Percentiles rank a stretch among this genome's conserved stretches.
Conservation (phyloP, 495 filamentous ascomycete species). For the Penicillium alfredii region DNA sequence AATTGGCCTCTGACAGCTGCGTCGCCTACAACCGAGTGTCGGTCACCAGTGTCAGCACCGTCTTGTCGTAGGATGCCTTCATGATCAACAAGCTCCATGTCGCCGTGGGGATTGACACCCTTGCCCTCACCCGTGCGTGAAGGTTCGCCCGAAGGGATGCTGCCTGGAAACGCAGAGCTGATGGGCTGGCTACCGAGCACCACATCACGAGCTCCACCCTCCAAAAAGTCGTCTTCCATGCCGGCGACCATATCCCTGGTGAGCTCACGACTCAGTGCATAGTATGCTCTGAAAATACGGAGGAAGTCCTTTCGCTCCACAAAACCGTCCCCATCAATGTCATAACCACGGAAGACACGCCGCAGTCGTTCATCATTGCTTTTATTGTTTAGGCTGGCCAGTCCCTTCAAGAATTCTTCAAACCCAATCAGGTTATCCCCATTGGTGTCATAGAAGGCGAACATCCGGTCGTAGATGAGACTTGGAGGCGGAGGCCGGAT, state of each 20-base stretch:
- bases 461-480: conserved; percentile 91
- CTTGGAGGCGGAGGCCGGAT: conserved; percentile 71
- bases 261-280: conserved; percentile 77
- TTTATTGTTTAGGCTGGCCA: conserved; percentile 75
- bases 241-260: conserved; percentile 76
- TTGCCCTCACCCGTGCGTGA: conserved; percentile 62
- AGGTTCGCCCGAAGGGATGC: conserved; percentile 53
- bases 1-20: conserved; percentile 42
- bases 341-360: conserved; percentile 82
- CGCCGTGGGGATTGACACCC: conserved; percentile 48
- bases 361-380: conserved; percentile 56
- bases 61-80: conserved; percentile 44
- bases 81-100: conserved; percentile 54
- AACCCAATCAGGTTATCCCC: conserved; percentile 88
- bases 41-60: conserved; percentile 43
- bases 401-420: conserved; percentile 77
- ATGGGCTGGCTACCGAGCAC: conserved; percentile 71
- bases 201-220: conserved; percentile 66
- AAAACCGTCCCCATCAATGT: conserved; percentile 84
- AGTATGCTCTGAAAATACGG: conserved; percentile 85
- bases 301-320: conserved; percentile 86
- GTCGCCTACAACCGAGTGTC: conserved; percentile 43
- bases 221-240: conserved; percentile 73
- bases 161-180: conserved; percentile 64
- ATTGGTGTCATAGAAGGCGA: conserved; percentile 92